Conservation (phyloP, 2,329 filamentous ascomycete genomes). For the Gaeumannomyces tritici region DNA sequence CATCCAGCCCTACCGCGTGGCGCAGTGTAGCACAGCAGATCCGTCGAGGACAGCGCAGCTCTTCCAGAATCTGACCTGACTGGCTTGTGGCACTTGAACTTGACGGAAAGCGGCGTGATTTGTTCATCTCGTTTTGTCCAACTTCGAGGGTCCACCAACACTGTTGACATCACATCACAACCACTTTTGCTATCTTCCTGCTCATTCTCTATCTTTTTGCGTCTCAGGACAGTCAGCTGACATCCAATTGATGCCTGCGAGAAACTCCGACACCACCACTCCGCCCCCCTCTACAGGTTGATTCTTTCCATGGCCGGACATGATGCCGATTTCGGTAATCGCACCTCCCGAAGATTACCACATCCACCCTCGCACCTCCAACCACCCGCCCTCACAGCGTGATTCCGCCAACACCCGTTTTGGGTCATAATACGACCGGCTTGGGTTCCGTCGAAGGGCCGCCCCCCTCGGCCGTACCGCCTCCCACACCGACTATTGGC, state of each 20-base stretch:
- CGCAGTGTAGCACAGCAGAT: not conserved
- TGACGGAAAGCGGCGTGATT: not conserved
- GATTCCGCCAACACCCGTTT: not conserved
- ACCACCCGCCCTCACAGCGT: not conserved
- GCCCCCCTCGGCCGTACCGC: too few relatives aligned
- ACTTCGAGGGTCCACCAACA: not conserved
- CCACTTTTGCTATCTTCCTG: not conserved
- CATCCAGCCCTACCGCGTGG: not conserved
- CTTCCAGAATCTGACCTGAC: not conserved
- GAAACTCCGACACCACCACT: not conserved
- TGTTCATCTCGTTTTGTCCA: not conserved
- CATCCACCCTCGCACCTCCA: not conserved
- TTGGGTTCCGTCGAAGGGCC: too few relatives aligned
- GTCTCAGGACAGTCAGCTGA: not conserved
- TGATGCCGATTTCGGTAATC: not conserved
- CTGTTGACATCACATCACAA: not conserved
- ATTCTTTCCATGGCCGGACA: not conserved
- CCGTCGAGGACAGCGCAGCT: not conserved
- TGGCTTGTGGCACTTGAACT: not conserved
- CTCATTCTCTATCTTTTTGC: not conserved
- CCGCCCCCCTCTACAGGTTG: not conserved
- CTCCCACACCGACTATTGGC: too few relatives aligned
- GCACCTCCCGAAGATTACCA: not conserved
- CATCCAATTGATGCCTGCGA: not conserved
- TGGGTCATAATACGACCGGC: too few relatives aligned